Conservation (phyloP, 495 filamentous ascomycete genomes). For the Penicillium malachiteum region DNA sequence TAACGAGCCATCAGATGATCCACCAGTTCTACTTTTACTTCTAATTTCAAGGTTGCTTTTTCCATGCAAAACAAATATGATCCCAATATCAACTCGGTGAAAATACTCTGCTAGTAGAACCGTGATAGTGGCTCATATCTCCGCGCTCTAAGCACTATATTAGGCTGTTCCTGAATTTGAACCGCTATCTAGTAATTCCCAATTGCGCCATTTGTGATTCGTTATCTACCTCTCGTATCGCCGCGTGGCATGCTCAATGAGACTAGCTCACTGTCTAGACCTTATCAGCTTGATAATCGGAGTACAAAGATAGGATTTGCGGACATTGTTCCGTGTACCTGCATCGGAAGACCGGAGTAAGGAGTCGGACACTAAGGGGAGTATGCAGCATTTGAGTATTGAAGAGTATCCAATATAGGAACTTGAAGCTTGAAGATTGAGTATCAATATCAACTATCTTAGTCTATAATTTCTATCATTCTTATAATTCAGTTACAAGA, state of each 20-base stretch:
- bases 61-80: background rate
- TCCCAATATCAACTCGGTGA: background rate
- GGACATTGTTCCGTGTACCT: slow-evolving; percentile 1
- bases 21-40: background rate
- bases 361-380: too few species aligned
- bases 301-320: background rate
- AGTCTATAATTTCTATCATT: too few species aligned
- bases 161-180: too few species aligned
- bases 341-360: background rate
- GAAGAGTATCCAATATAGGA: too few species aligned
- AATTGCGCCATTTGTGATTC: slow-evolving; percentile 9
- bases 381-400: too few species aligned
- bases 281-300: background rate
- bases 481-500: background rate
- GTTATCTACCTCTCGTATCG: slow-evolving; percentile 13
- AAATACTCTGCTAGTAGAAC: background rate
- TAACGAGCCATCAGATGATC: too few species aligned
- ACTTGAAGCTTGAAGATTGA: too few species aligned
- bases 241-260: slow-evolving; percentile 1
- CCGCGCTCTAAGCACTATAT: too few species aligned
- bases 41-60: background rate
- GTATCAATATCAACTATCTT: too few species aligned
- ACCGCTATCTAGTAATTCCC: slow-evolving; percentile 1
- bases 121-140: too few species aligned
- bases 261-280: background rate